These are phyloP conservation scores for Arachnomyces sp. DNA, from an alignment of 2,329 filamentous ascomycete genomes.

Conservation along the genomic window DNA sequence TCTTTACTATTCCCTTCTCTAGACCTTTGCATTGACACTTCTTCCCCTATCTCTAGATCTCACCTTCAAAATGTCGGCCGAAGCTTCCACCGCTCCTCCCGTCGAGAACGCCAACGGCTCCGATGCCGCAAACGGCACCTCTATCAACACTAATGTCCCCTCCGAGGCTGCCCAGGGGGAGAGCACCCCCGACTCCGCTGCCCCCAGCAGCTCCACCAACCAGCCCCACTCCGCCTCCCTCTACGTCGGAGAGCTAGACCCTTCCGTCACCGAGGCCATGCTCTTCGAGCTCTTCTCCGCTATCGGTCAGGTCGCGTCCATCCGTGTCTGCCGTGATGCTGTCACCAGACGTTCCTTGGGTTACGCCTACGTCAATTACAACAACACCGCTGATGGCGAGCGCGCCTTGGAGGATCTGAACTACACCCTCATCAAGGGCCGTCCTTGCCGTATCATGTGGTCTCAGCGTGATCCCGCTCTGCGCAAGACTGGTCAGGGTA, in stretches of 20 bases:
- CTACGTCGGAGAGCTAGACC: conserved; percentile 97
- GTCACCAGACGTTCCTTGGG: conserved; percentile 97
- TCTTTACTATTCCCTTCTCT: conserved; percentile 8
- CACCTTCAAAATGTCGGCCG: conserved; percentile 66
- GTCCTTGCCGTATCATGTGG: conserved; percentile 99
- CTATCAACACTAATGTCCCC: conserved; percentile 66
- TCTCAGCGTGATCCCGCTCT: conserved; percentile 98
- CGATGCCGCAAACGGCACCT: conserved; percentile 46
- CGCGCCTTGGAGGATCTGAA: conserved; percentile 98
- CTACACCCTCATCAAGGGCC: conserved; percentile 98
- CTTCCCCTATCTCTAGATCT: conserved; percentile 25
- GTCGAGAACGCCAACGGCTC: conserved; percentile 55
- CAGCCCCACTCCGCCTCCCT: conserved; percentile 94
- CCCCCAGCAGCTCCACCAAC: conserved; percentile 61
- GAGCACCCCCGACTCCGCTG: conserved; percentile 52
- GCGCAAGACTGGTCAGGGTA: conserved; percentile 98
- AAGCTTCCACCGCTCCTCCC: conserved; percentile 64
- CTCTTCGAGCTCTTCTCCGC: conserved; percentile 99
- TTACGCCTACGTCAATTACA: conserved; percentile 99
- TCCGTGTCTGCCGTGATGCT: conserved; percentile 98
- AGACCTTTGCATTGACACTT: conserved; percentile 3
- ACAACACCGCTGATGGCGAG: conserved; percentile 91
- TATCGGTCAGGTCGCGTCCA: conserved; percentile 96
- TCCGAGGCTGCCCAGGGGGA: conserved; percentile 36
- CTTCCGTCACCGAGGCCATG: conserved; percentile 98